Conservation (phyloP, 139 green algal genomes). For the Diplosphaera chodatii region DNA sequence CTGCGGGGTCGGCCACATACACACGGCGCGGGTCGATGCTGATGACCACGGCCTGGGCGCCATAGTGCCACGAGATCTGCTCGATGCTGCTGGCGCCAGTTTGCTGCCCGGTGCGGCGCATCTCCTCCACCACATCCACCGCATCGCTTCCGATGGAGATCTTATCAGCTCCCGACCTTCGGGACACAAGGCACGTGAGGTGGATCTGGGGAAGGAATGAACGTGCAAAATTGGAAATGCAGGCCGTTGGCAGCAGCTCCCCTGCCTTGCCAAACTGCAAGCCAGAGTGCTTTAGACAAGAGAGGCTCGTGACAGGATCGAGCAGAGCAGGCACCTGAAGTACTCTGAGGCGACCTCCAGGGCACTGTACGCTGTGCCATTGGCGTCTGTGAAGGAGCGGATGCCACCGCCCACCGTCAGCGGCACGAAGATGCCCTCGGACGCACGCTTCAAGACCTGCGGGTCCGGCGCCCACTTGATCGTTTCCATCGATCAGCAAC, state of each 20-base stretch:
- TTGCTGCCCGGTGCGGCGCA: constrained; percentile 29
- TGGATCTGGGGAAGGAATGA: too few species aligned
- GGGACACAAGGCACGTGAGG: too few species aligned
- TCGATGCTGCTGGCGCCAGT: constrained; percentile 81
- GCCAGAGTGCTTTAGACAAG: too few species aligned
- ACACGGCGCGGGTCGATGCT: constrained; percentile 89
- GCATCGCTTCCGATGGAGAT: constrained; percentile 96
- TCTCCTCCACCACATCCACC: constrained; percentile 64
- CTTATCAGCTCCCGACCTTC: constrained; percentile 86
- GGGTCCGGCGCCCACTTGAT: background rate
- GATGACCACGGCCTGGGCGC: constrained; percentile 73
- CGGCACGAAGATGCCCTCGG: constrained; percentile 95
- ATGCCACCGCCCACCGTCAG: constrained; percentile 97
- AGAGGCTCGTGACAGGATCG: too few species aligned
- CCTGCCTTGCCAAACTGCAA: too few species aligned
- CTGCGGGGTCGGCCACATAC: constrained; percentile 67
- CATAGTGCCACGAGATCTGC: constrained; percentile 79
- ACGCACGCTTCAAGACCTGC: constrained; percentile 56
- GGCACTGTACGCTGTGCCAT: constrained; percentile 68
- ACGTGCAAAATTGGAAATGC: too few species aligned
- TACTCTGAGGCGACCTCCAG: constrained; percentile 95
- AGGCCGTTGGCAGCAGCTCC: too few species aligned
- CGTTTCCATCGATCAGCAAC: too few species aligned
- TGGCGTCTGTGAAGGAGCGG: constrained; percentile 78
- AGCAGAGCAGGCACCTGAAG: constrained; percentile 88